Evolutionary conservation across 2,329 filamentous ascomycete species (phyloP).

Genomic region (Fusarium pseudonygamai): DNA sequence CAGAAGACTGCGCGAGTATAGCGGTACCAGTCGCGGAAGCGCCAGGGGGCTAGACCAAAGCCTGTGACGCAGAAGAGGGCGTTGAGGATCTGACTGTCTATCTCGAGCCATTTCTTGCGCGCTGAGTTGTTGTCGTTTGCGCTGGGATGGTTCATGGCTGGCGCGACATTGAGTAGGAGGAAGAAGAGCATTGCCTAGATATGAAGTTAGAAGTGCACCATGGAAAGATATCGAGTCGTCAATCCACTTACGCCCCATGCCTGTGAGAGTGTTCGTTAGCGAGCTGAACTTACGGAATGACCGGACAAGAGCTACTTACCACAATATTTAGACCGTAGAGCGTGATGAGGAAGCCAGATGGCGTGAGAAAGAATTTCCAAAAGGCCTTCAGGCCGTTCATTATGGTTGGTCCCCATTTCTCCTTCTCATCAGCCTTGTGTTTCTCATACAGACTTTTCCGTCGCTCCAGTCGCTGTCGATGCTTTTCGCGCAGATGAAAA

Average conservation of each 20-base stretch:
- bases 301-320: neutral
- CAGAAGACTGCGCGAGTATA: neutral
- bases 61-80: conserved; percentile 87
- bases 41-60: conserved; percentile 84
- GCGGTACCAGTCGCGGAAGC: conserved; percentile 67
- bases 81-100: conserved; percentile 80
- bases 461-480: neutral
- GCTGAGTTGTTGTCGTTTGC: conserved; percentile 74
- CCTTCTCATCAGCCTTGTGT: neutral
- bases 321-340: neutral
- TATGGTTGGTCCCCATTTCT: neutral
- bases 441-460: neutral
- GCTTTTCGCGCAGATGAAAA: neutral
- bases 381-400: neutral
- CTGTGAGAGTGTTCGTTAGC: neutral
- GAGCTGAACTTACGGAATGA: neutral
- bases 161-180: neutral
- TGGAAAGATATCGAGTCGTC: neutral
- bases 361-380: conserved; percentile 25
- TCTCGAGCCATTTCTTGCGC: conserved; percentile 83
- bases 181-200: conserved; percentile 1
- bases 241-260: neutral
- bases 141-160: neutral
- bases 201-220: neutral
- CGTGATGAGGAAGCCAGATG: conserved; percentile 52